A percentile compares a stretch with the other conserved stretches of the same genome.
These are phyloP conservation scores for Trebouxia sp. DNA, from an alignment of 139 green algal species.

Conservation along the genomic window DNA sequence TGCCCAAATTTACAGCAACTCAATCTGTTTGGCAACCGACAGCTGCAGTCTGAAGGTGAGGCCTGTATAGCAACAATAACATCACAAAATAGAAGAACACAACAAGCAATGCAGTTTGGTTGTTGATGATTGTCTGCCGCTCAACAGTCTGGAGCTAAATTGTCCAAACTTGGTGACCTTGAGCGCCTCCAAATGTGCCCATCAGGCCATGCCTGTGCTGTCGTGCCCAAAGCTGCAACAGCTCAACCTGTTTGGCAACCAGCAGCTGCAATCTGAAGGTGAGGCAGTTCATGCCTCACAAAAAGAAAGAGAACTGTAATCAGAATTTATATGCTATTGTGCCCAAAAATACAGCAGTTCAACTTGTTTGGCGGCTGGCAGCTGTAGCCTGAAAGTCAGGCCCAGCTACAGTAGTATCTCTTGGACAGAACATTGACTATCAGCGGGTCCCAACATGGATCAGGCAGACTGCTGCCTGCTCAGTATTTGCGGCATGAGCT, in stretches of 20 bases:
- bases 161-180: background rate
- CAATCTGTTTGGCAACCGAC: background rate
- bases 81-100: no score
- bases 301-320: no score
- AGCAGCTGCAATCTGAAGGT: background rate
- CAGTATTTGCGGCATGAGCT: no score
- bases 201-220: background rate
- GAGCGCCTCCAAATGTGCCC: background rate
- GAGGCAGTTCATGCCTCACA: no score
- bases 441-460: no score
- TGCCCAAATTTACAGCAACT: background rate
- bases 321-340: background rate
- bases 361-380: background rate
- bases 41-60: constrained; percentile 4
- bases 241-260: constrained; percentile 4
- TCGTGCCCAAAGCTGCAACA: background rate
- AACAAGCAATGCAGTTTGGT: no score
- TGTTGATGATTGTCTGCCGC: background rate
- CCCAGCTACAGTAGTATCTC: no score
- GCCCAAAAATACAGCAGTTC: background rate
- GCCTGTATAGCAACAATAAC: no score
- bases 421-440: no score
- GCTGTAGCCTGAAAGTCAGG: background rate
- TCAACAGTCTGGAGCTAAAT: constrained; percentile 4
- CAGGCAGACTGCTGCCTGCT: no score